These are phyloP conservation scores for Elongisporangium prolatum DNA, from an alignment of 352 stramenopile species.

Conservation along the genomic window DNA sequence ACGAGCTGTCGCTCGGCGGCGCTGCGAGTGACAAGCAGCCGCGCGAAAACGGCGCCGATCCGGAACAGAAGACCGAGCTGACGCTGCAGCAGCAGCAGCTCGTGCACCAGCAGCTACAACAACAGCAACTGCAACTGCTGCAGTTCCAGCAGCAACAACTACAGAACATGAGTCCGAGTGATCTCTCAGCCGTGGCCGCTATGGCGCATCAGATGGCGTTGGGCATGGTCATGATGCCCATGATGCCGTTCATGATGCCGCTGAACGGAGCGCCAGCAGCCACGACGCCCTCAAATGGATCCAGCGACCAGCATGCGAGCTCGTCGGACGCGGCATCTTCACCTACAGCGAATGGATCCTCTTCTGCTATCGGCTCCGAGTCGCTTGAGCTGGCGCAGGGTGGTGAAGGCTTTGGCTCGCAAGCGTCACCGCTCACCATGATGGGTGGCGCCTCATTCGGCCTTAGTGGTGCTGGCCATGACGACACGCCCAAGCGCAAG, in stretches of 20 bases:
- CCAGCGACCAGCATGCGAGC: not conserved
- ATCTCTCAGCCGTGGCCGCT: slow-evolving; percentile 33
- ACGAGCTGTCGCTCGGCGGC: slow-evolving; percentile 2
- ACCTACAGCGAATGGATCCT: not conserved
- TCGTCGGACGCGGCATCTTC: not conserved
- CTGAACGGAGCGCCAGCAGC: slow-evolving; percentile 29
- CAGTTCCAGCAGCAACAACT: slow-evolving; percentile 46
- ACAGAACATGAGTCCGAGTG: slow-evolving; percentile 51
- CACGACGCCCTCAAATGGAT: slow-evolving; percentile 4
- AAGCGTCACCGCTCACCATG: slow-evolving; percentile 23
- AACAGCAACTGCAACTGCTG: slow-evolving; percentile 64
- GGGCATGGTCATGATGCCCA: slow-evolving; percentile 66
- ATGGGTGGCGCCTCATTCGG: slow-evolving; percentile 21
- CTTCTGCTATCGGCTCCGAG: not conserved
- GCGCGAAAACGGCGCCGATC: not conserved
- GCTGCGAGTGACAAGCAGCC: slow-evolving; percentile 3
- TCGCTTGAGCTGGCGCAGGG: not conserved
- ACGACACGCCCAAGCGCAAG: slow-evolving; percentile 64
- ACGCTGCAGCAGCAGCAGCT: slow-evolving; percentile 39
- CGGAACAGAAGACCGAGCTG: slow-evolving; percentile 16
- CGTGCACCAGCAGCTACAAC: slow-evolving; percentile 44
- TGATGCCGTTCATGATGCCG: slow-evolving; percentile 72
- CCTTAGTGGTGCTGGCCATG: slow-evolving; percentile 20
- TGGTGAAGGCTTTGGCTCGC: slow-evolving; percentile 7
- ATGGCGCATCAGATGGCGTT: slow-evolving; percentile 69